These are phyloP conservation scores for Lachnellula subtilissima DNA, from an alignment of 2,329 filamentous ascomycete species.

Conservation along the genomic window DNA sequence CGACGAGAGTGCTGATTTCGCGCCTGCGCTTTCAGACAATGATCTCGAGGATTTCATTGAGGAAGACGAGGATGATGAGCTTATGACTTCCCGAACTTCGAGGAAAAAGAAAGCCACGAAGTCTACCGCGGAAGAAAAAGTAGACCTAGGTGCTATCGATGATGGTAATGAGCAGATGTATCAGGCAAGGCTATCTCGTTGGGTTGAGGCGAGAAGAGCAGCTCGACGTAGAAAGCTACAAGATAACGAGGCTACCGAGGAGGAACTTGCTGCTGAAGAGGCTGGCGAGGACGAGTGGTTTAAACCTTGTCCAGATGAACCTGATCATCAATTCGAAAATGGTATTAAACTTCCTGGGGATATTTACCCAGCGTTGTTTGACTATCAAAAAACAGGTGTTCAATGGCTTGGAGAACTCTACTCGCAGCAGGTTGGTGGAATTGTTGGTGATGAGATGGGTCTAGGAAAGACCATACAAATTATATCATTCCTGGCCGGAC, in stretches of 20 bases:
- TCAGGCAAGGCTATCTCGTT: conserved; percentile 67
- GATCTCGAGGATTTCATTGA: conserved; percentile 27
- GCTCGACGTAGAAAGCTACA: conserved; percentile 46
- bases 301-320: conserved; percentile 76
- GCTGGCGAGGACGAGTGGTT: conserved; percentile 65
- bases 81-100: conserved; percentile 35
- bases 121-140: conserved; percentile 28
- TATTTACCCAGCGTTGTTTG: conserved; percentile 86
- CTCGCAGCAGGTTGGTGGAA: conserved; percentile 83
- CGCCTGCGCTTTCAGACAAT: conserved; percentile 18
- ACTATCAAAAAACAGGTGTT: conserved; percentile 95
- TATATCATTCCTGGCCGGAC: conserved; percentile 65
- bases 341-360: conserved; percentile 80
- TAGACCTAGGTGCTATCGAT: conserved; percentile 52
- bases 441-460: conserved; percentile 97
- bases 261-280: conserved; percentile 40
- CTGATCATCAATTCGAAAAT: conserved; percentile 70
- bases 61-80: conserved; percentile 33
- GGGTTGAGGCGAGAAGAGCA: conserved; percentile 61
- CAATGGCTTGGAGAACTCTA: conserved; percentile 95
- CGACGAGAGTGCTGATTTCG: conserved; percentile 34
- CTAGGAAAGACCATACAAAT: conserved; percentile 88
- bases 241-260: conserved; percentile 32
- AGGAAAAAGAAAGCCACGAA: conserved; percentile 33
- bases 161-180: conserved; percentile 86